Base-by-base conservation (phyloP, 2,329 filamentous ascomycete genomes). In the Pyrenophora seminiperda region DNA sequence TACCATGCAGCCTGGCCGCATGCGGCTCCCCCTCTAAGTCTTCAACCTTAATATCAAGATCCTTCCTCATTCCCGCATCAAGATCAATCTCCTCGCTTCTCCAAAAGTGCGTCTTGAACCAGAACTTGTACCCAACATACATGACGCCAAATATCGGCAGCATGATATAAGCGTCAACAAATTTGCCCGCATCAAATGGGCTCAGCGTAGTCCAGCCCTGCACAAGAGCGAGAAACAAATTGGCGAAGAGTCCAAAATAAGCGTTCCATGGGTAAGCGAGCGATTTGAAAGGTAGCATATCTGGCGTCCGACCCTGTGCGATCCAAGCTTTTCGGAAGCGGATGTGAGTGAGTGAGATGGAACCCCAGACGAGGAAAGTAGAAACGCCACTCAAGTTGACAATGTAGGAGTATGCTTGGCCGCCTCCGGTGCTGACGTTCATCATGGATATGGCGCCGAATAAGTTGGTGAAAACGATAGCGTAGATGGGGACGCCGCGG, bases 381-480 rank as follows among this genome's bases (percentile, higher is more conserved):
- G 84, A 85, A 2, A 89, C 85, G 3, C 87, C 87, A 5, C 80
- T 83, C 0, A 89, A 75, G 61, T 88, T 89, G 62, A 90, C 83
- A 50, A 90, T 88, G 70, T 89, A 89, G 5, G 70, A 71, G 66
- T 89, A 90, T 0, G 85, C 86, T 53, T 81, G 78, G 34, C 81
- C 79, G 0, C 86, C 85, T 6, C 85, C 86, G 0, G 86, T 87
- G 30, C 81, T 85, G 27, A 88, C 73, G 60, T 89, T 90, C 83
- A 90, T 88, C 81, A 90, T 83, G n/a, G 84, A 83, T n/a, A 90
- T 73, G 4, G 85, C 79, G 7, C 87, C 88, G 47, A 88, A 86
- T 1, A 84, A 74, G 56, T 91, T 91, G 11, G 89, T 87, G 40
- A 90, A 77, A 2, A 89, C 64, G 34, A 92, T 61, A 72, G 88